Evolutionary conservation across 148 eudicot genomes (phyloP).

Genomic region (Chenopodium quinoa): DNA sequence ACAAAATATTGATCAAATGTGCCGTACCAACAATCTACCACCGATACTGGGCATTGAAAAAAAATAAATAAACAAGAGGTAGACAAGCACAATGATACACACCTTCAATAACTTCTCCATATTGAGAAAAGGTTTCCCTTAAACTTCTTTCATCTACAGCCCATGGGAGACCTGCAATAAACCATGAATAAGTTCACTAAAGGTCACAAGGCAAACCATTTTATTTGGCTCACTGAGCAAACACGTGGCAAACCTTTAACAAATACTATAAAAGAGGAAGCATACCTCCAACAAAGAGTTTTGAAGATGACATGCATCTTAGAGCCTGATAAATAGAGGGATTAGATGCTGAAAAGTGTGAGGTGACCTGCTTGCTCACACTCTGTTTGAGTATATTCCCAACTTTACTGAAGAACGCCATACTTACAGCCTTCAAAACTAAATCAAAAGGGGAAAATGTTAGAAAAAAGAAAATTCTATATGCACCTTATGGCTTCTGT

Average conservation of each 20-base stretch:
- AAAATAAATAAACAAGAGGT: not conserved
- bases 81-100: not conserved
- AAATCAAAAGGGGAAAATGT: not conserved
- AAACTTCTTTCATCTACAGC: slow-evolving; percentile 53
- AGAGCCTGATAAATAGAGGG: slow-evolving; percentile 64
- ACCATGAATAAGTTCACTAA: not conserved
- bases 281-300: slow-evolving; percentile 86
- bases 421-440: slow-evolving; percentile 23
- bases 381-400: slow-evolving; percentile 55
- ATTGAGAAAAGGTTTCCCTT: slow-evolving; percentile 53
- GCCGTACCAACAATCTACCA: not conserved
- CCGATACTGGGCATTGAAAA: not conserved
- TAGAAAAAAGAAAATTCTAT: not conserved
- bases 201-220: not conserved
- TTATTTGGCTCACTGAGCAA: too few relatives aligned
- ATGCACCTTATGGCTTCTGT: too few relatives aligned
- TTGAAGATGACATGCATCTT: slow-evolving; percentile 74
- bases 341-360: slow-evolving; percentile 42
- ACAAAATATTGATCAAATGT: not conserved
- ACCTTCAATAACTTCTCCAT: slow-evolving; percentile 90
- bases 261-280: not conserved
- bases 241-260: too few relatives aligned
- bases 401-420: slow-evolving; percentile 82
- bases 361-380: slow-evolving; percentile 48
- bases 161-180: slow-evolving; percentile 69